Conservation (phyloP, 2,329 filamentous ascomycete species). For the Didymella pomorum region DNA sequence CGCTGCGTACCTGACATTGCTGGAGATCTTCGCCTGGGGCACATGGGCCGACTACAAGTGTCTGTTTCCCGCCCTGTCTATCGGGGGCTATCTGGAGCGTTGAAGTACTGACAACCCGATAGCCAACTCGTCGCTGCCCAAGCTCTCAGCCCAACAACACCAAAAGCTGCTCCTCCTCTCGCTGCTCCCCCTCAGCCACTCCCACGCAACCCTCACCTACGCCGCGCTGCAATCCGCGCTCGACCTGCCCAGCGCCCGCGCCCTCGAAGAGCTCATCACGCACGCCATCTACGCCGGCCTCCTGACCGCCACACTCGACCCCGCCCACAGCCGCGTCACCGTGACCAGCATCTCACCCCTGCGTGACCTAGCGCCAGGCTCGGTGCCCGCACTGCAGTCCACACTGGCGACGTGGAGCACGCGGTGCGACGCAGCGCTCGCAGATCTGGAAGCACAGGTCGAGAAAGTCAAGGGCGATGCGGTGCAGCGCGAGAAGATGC, state of each 20-base stretch:
- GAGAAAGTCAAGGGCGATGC: slow-evolving; percentile 65
- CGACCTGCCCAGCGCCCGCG: slow-evolving; percentile 69
- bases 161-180: slow-evolving; percentile 92
- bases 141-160: slow-evolving; percentile 74
- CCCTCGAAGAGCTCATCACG: slow-evolving; percentile 87
- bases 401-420: slow-evolving; percentile 77
- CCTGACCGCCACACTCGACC: slow-evolving; percentile 82
- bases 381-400: slow-evolving; percentile 72
- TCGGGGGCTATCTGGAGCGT: neutral
- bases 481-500: slow-evolving; percentile 52
- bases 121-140: slow-evolving; percentile 67
- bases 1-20: slow-evolving; percentile 69
- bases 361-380: slow-evolving; percentile 80
- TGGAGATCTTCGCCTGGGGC: slow-evolving; percentile 92
- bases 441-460: slow-evolving; percentile 79
- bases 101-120: neutral
- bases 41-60: slow-evolving; percentile 81
- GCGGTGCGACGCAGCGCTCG: slow-evolving; percentile 78
- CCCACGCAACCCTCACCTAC: slow-evolving; percentile 74
- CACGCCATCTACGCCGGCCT: slow-evolving; percentile 87
- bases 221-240: slow-evolving; percentile 70
- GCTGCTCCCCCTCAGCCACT: slow-evolving; percentile 79
- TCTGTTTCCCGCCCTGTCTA: slow-evolving; percentile 44
- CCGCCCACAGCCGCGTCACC: slow-evolving; percentile 74
- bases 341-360: slow-evolving; percentile 84